These are phyloP conservation scores for Termitomyces sp. DNA, from an alignment of 768 basidiomycete species.

Conservation along the genomic window DNA sequence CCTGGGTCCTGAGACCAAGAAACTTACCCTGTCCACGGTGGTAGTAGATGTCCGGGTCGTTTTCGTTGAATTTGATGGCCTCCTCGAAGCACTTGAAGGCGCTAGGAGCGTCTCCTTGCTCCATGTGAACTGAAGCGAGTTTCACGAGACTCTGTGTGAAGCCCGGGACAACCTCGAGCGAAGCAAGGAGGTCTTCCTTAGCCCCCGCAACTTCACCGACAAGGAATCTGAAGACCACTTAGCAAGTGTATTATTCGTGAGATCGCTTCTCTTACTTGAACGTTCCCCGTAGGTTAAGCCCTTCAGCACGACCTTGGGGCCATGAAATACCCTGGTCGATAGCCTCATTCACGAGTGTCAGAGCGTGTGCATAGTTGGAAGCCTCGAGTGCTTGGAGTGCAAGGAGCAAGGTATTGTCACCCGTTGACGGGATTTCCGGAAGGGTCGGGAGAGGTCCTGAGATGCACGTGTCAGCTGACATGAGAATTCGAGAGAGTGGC, in stretches of 20 bases:
- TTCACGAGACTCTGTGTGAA: slow-evolving; percentile 92
- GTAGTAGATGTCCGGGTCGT: slow-evolving; percentile 96
- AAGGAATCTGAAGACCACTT: slow-evolving; percentile 59
- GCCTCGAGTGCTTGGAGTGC: slow-evolving; percentile 82
- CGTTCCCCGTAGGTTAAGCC: slow-evolving; percentile 88
- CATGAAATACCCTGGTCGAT: slow-evolving; percentile 82
- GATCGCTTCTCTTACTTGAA: slow-evolving; percentile 67
- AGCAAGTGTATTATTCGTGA: neutral
- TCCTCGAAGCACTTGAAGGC: slow-evolving; percentile 91
- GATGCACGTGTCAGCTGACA: neutral
- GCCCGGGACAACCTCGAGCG: slow-evolving; percentile 56
- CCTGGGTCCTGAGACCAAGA: neutral
- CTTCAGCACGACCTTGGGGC: slow-evolving; percentile 73
- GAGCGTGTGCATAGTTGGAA: slow-evolving; percentile 76
- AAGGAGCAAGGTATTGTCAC: slow-evolving; percentile 77
- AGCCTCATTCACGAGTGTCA: slow-evolving; percentile 77
- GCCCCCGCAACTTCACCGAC: slow-evolving; percentile 79
- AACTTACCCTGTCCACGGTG: slow-evolving; percentile 89
- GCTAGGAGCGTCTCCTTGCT: slow-evolving; percentile 72
- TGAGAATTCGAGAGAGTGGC: neutral
- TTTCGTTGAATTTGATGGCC: slow-evolving; percentile 74
- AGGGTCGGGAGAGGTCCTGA: slow-evolving; percentile 63
- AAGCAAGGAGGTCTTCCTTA: slow-evolving; percentile 76
- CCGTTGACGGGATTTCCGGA: slow-evolving; percentile 69
- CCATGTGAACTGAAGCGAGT: slow-evolving; percentile 96